These are phyloP conservation scores for Pisolithus albus DNA, from an alignment of 768 basidiomycete genomes.

Conservation along the genomic window DNA sequence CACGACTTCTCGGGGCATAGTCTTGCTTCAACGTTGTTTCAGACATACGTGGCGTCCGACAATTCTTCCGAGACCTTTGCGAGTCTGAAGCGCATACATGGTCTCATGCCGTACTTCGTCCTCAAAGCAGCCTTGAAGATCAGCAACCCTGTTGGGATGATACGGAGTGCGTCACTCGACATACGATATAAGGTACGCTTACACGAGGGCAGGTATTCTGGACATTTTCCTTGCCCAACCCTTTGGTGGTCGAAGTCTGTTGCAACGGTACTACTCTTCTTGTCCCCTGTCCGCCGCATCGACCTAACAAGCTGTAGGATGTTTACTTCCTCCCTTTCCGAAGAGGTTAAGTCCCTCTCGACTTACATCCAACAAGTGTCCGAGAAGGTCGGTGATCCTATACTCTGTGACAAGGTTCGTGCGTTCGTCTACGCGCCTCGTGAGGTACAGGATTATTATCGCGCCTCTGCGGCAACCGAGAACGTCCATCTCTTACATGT, in stretches of 20 bases:
- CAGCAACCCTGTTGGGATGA: slow-evolving; percentile 95
- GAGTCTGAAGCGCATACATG: slow-evolving; percentile 86
- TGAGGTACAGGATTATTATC: slow-evolving; percentile 81
- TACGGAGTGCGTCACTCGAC: slow-evolving; percentile 53
- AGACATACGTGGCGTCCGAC: slow-evolving; percentile 90
- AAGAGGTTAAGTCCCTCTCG: slow-evolving; percentile 80
- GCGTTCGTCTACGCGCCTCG: slow-evolving; percentile 80
- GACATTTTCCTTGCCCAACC: slow-evolving; percentile 96
- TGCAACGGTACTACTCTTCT: slow-evolving; percentile 60
- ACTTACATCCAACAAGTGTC: slow-evolving; percentile 85
- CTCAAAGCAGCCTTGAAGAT: slow-evolving; percentile 87
- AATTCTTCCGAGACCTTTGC: slow-evolving; percentile 85
- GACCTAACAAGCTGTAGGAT: slow-evolving; percentile 47
- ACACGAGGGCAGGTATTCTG: slow-evolving; percentile 45
- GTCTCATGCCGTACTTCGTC: slow-evolving; percentile 96
- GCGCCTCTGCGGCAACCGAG: slow-evolving; percentile 69
- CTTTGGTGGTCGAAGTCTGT: slow-evolving; percentile 86
- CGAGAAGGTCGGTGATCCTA: slow-evolving; percentile 82
- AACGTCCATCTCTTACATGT: slow-evolving; percentile 69
- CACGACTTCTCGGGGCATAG: slow-evolving; percentile 35
- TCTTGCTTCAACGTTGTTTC: slow-evolving; percentile 93
- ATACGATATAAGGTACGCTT: slow-evolving; percentile 1
- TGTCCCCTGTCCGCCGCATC: not conserved
- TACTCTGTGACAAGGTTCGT: slow-evolving; percentile 83
- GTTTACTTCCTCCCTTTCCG: slow-evolving; percentile 89